A percentile compares a stretch with the other conserved stretches of the same genome.
Conservation (phyloP, 345 rosid species). For the Eucalyptus grandis region DNA sequence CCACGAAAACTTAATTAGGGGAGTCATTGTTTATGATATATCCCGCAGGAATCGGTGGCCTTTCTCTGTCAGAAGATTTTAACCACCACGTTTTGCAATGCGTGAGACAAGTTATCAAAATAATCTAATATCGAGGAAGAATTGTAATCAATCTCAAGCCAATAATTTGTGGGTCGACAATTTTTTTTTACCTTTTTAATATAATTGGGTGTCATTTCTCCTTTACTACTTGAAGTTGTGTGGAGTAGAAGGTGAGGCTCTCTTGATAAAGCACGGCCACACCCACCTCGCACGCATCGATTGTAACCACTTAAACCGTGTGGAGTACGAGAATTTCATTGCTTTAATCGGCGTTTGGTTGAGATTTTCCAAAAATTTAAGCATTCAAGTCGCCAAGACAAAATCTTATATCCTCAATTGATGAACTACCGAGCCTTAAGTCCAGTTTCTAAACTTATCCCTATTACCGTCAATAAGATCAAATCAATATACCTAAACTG, state of each 20-base stretch:
- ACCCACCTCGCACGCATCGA: not conserved
- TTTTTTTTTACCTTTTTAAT: not conserved
- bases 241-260: not conserved
- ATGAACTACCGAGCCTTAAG: not conserved
- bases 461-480: not conserved
- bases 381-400: not conserved
- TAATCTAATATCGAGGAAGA: not conserved
- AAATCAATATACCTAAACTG: not conserved
- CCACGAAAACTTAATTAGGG: too few relatives aligned
- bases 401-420: not conserved
- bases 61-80: too few relatives aligned
- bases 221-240: not conserved
- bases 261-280: not conserved
- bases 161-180: not conserved
- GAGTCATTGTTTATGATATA: too few relatives aligned
- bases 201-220: not conserved
- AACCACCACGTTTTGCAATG: too few relatives aligned
- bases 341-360: not conserved
- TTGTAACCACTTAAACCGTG: not conserved
- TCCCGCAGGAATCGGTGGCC: too few relatives aligned
- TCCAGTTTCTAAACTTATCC: not conserved
- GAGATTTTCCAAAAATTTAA: too few relatives aligned
- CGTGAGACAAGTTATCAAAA: too few relatives aligned
- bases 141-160: not conserved
- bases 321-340: not conserved